These are phyloP conservation scores for Alloteropsis angusta DNA, from an alignment of 202 grass and related monocot species.

Conservation along the genomic window DNA sequence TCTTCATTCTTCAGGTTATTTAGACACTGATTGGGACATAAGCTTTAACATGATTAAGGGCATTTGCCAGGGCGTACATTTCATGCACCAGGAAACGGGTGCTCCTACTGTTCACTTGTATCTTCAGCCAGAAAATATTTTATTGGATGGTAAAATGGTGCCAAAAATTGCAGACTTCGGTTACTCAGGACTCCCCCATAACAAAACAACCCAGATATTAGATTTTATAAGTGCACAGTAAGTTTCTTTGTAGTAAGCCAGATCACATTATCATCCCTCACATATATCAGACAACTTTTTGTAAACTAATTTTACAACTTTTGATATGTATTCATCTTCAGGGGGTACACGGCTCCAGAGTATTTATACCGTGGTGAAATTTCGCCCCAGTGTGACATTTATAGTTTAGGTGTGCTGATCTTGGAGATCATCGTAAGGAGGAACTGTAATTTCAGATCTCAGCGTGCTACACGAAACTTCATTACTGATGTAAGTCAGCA, in stretches of 20 bases:
- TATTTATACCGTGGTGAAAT: not conserved
- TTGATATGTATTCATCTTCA: not conserved
- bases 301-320: no score
- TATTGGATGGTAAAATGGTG: no score
- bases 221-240: slow-evolving; percentile 22
- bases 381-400: slow-evolving; percentile 1
- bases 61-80: slow-evolving; percentile 18
- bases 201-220: not conserved
- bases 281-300: not conserved
- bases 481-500: not conserved
- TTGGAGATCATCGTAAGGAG: not conserved
- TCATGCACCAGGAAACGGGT: slow-evolving; percentile 16
- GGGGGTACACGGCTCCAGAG: not conserved
- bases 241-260: not conserved
- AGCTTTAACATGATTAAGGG: not conserved
- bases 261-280: no score
- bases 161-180: slow-evolving; percentile 45
- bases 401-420: not conserved
- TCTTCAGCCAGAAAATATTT: slow-evolving; percentile 4
- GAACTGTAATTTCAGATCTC: no score
- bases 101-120: slow-evolving; percentile 21
- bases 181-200: slow-evolving; percentile 21
- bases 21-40: not conserved
- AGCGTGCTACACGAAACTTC: not conserved
- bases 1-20: not conserved